Base-by-base conservation (phyloP, 2,329 filamentous ascomycete species). In the Botrytis sinoallii region DNA sequence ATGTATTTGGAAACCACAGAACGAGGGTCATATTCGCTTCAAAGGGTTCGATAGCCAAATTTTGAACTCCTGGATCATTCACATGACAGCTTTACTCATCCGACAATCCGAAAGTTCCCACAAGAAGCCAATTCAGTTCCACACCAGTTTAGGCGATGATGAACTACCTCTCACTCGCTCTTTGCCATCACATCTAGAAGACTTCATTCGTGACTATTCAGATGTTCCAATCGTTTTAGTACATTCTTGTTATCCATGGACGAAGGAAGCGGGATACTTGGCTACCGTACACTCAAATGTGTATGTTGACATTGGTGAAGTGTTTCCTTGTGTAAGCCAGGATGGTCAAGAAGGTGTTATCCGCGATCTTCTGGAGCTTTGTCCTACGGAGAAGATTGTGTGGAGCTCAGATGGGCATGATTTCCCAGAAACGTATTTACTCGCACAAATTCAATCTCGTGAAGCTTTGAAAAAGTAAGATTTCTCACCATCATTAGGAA, bases 321-420 rank as follows among this genome's bases (percentile, higher is more conserved):
- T 96, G 0, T 97, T 96, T 75, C 93, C 93, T 0, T 91, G 90
- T 82, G 82, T 96, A 55, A 95, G 91, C 76, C 88, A 91, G 67
- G 89, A 93, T 74, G 94, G 93, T 0, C 93, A 97, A 80, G 90
- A 92, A 77, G 84, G 85, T 0, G 87, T 94, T 1, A 77, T 97
- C 20, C 88, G 90, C 63, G 88, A 96, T 79, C 89, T 92, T 1
- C 82, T 97, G 14, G 93, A 97, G 81, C 81, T 95, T 6, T 91
- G 90, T 35, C 93, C 93, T 0, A 89, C 88, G 72, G 90, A 88
- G 70, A 95, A 95, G 83, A 85, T 96, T 0, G 83, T 95, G 0
- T 95, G 92, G 89, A 94, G 92, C 75, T 94, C 92, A 0, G 92
- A 95, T 79, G 93, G 92, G 0, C 92, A 95, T 80, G 92, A 88